phyloP scores from a whole-genome alignment of 176 grass and related monocot genomes.

The Oryza meyeriana region DNA sequence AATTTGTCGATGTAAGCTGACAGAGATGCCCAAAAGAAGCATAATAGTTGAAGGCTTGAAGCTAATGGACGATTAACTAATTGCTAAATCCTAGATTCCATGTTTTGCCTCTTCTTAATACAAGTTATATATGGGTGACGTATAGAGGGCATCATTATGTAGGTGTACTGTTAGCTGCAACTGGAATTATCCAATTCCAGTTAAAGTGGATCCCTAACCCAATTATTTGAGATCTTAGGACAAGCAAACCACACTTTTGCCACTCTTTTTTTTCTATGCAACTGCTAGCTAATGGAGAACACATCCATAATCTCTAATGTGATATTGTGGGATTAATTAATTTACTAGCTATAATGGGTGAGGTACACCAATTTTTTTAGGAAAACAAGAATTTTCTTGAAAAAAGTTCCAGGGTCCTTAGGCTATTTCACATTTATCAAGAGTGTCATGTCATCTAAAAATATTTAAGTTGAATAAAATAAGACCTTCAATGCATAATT shows the following conservation, averaged over 20 bases:
- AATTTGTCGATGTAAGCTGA: background rate
- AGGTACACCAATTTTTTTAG: background rate
- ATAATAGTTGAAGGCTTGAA: background rate
- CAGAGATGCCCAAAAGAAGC: constrained; percentile 9
- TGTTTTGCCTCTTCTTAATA: background rate
- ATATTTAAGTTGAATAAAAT: too few relatives aligned
- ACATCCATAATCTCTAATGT: background rate
- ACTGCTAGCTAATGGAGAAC: background rate
- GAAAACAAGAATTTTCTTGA: background rate
- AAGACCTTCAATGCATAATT: too few relatives aligned
- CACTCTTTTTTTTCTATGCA: background rate
- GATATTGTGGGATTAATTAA: background rate
- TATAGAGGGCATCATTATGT: background rate
- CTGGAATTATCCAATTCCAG: background rate
- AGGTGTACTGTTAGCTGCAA: background rate
- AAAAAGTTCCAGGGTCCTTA: too few relatives aligned
- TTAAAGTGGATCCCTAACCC: background rate
- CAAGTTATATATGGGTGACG: background rate
- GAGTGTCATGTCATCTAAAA: too few relatives aligned
- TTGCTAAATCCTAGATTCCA: constrained; percentile 32
- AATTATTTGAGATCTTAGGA: background rate
- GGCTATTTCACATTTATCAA: too few relatives aligned
- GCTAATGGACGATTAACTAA: background rate
- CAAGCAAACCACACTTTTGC: constrained; percentile 1
- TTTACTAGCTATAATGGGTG: background rate